Percentiles rank a stretch among this genome's conserved stretches.
phyloP scores from a whole-genome alignment of 192 early-diverging fungal species.

The Paraglomus occultum region DNA sequence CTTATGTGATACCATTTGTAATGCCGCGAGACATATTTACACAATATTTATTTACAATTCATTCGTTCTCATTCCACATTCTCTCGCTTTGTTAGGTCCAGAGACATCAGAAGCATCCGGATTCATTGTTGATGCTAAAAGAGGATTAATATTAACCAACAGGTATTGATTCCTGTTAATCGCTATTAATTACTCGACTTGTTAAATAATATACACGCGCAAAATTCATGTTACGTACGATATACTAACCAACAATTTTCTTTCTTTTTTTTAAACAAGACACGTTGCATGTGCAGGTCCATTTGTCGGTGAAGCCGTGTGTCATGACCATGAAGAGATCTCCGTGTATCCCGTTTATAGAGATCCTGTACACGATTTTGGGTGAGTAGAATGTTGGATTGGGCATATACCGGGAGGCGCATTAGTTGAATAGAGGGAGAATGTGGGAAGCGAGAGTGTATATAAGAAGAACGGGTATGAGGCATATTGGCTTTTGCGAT shows the following conservation, averaged over 20 bases:
- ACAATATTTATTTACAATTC: conserved; percentile 10
- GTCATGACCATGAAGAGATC: conserved; percentile 77
- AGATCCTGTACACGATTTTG: conserved; percentile 79
- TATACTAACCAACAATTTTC: not conserved
- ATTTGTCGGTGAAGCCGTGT: conserved; percentile 81
- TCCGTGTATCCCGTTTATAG: conserved; percentile 72
- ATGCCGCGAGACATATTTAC: not conserved
- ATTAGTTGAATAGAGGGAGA: too few species aligned
- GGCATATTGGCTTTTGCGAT: too few species aligned
- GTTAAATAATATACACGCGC: not conserved
- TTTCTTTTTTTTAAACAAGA: conserved; percentile 21
- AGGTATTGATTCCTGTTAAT: conserved; percentile 40
- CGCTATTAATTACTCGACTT: not conserved
- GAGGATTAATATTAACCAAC: conserved; percentile 71
- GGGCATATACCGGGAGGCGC: too few species aligned
- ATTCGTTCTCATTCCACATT: conserved; percentile 6
- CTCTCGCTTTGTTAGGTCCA: conserved; percentile 38
- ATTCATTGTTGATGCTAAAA: conserved; percentile 75
- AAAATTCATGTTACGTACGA: not conserved
- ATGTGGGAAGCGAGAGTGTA: too few species aligned
- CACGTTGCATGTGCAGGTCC: conserved; percentile 76
- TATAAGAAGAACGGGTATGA: too few species aligned
- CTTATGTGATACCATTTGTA: not conserved
- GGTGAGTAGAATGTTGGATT: conserved; percentile 34
- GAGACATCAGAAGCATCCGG: conserved; percentile 78